Evolutionary conservation across 2,329 filamentous ascomycete genomes (phyloP), one percentile per base, ranked within the genome.

Genomic region (Pyrenophora teres): DNA sequence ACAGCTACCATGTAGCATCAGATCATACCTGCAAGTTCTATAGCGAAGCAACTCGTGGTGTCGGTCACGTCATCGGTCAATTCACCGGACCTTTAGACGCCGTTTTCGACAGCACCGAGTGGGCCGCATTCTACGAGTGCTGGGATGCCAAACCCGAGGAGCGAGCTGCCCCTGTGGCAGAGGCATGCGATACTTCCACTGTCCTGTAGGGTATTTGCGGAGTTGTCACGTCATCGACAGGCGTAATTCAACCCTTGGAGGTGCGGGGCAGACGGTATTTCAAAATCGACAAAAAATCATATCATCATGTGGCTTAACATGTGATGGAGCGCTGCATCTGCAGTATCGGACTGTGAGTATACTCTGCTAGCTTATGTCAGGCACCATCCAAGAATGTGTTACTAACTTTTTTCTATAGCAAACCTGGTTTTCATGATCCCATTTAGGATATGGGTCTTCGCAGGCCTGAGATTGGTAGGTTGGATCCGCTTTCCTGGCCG

Each of bases 81-180:
- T 55, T 37, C 6, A 7, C 18, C 10, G 55, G 55, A 3, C 48
- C 46, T 4, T 19, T 35, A 1, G 44, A 55, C 2, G 48, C 35
- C 12, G 33, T 19, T 3, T 57, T 57, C 23, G 41, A 35, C 2
- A n/a, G 39, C 2, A n/a, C 13, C 1, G 13, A 52, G 13, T 55
- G 45, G 49, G 52, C 52, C 19, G 55, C 52, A 9, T 57, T 46
- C 9, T 57, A 55, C 21, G 27, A 43, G 39, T 57, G 52, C 25
- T 55, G 48, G 48, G 4, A 31, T 4, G 15, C 36, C 13, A 16
- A 44, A 10, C 4, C 16, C n/a, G 16, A 46, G 3, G 19, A 15
- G 8, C 10, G n/a, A 9, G 18, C 16, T 19, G 18, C 10, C 8
- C 13, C 36, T 35, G 21, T 15, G 7, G 23, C 7, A 7, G 27